These are phyloP conservation scores for Mrakia gelida DNA, from an alignment of 768 basidiomycete genomes.

Conservation along the genomic window DNA sequence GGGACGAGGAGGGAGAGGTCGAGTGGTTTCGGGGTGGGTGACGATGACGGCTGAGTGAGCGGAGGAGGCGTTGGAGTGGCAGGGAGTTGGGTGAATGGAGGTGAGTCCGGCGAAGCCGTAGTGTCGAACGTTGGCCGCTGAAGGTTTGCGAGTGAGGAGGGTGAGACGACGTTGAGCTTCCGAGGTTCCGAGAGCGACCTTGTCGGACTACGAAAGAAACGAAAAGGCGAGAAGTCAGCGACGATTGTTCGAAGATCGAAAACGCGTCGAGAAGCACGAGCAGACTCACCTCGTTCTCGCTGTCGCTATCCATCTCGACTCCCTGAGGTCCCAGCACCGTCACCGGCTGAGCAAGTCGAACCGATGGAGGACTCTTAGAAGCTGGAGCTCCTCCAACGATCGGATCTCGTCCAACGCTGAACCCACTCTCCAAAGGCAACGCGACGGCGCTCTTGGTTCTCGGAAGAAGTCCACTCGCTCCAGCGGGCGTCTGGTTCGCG, in stretches of 20 bases:
- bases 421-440: slow-evolving; percentile 21
- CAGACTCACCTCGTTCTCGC: slow-evolving; percentile 26
- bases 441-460: slow-evolving; percentile 29
- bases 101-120: slow-evolving; percentile 20
- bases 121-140: neutral
- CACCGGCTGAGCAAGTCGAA: neutral
- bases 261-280: neutral
- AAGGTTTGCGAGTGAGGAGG: slow-evolving; percentile 9
- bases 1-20: slow-evolving; percentile 30
- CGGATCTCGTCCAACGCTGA: slow-evolving; percentile 23
- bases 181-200: slow-evolving; percentile 24
- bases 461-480: slow-evolving; percentile 1
- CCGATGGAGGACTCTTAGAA: neutral
- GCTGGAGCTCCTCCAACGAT: neutral
- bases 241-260: neutral
- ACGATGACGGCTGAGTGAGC: neutral
- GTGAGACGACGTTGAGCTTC: slow-evolving; percentile 31
- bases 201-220: slow-evolving; percentile 11
- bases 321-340: neutral
- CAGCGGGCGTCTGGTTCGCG: neutral
- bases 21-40: slow-evolving; percentile 17
- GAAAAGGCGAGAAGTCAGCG: neutral
- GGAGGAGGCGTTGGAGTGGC: neutral
- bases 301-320: slow-evolving; percentile 27
- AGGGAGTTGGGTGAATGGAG: slow-evolving; percentile 12